Conservation (phyloP, 2,329 filamentous ascomycete genomes). For the Microdochium nivale region DNA sequence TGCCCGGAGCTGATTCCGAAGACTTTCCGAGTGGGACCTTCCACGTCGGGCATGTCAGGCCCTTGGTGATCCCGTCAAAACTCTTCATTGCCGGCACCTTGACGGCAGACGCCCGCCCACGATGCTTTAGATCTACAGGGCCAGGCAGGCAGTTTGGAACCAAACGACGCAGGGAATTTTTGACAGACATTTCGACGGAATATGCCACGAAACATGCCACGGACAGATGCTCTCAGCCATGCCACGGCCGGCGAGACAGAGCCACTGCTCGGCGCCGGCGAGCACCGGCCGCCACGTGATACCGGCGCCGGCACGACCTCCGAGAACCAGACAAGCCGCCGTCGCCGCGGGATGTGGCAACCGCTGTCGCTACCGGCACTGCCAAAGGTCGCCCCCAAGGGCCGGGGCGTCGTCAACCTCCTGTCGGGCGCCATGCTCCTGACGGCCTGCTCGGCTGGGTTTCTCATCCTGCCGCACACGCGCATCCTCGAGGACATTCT, state of each 20-base stretch:
- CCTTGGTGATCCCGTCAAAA: too few species aligned
- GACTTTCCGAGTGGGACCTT: not conserved
- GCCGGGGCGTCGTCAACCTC: conserved; percentile 18
- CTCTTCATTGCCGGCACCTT: too few species aligned
- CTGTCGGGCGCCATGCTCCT: conserved; percentile 23
- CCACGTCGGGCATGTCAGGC: not conserved
- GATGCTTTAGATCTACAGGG: too few species aligned
- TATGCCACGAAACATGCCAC: not conserved
- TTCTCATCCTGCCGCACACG: conserved; percentile 21
- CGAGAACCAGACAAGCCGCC: too few species aligned
- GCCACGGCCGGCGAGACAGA: not conserved
- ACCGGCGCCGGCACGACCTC: too few species aligned
- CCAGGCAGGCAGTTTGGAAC: too few species aligned
- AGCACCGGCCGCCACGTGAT: too few species aligned
- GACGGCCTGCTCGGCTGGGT: conserved; percentile 16
- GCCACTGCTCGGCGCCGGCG: not conserved
- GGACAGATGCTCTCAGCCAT: not conserved
- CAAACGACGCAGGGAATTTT: too few species aligned
- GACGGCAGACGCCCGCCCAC: not conserved
- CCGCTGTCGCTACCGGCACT: too few species aligned
- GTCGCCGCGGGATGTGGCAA: too few species aligned
- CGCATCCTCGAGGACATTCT: conserved; percentile 27
- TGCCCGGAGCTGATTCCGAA: not conserved
- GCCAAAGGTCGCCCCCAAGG: conserved; percentile 10
- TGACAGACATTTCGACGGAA: too few species aligned